Percentiles rank a stretch among this genome's conserved stretches.
Evolutionary conservation across 441 rosid genomes (phyloP).

Genomic region (Bocquillonia castaneifolia): DNA sequence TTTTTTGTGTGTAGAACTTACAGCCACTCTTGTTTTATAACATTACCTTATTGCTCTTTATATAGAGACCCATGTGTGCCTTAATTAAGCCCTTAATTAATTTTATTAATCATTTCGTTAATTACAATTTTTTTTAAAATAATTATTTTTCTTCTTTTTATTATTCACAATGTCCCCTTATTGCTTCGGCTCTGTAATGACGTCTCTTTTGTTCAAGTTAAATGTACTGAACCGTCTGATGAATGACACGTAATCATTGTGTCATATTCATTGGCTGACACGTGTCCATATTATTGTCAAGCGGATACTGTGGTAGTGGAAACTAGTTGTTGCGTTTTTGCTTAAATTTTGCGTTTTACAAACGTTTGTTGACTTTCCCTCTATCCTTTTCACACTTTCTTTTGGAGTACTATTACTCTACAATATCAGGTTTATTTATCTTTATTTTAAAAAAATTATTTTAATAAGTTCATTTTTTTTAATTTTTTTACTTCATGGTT

Average conservation of each 20-base stretch:
- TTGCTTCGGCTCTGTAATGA: no score
- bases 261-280: not conserved
- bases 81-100: conserved; percentile 11
- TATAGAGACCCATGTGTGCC: conserved; percentile 20
- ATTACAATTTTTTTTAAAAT: not conserved
- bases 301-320: conserved; percentile 20
- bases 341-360: not conserved
- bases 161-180: not conserved
- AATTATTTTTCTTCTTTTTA: not conserved
- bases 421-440: not conserved
- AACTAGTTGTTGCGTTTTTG: conserved; percentile 6
- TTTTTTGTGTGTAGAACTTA: conserved; percentile 23
- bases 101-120: not conserved
- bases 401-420: not conserved
- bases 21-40: conserved; percentile 21
- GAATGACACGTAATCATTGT: not conserved
- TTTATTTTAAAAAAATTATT: not conserved
- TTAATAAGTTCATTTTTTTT: no score
- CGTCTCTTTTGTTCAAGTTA: conserved; percentile 14
- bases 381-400: conserved; percentile 29
- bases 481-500: not conserved
- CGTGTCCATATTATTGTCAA: conserved; percentile 15
- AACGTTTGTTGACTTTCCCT: conserved; percentile 25
- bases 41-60: conserved; percentile 13
- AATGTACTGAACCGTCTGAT: not conserved